phyloP scores from a whole-genome alignment of 306 rosid species.

The Rosa lucieae region DNA sequence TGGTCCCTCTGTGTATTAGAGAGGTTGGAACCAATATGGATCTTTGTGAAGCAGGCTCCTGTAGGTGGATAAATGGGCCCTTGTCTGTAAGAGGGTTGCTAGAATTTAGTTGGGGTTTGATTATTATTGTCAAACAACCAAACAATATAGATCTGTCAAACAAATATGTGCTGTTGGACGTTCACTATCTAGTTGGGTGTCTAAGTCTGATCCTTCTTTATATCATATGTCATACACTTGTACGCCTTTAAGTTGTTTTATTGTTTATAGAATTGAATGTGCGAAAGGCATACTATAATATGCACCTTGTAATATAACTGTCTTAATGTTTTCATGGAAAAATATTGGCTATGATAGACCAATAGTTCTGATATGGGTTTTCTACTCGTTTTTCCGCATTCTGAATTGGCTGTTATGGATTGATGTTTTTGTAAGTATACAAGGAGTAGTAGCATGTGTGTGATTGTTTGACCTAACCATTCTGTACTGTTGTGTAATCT shows the following conservation, averaged over 20 bases:
- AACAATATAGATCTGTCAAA: background rate
- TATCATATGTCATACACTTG: too few species aligned
- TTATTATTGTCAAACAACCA: too few species aligned
- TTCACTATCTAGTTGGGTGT: background rate
- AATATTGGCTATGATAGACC: background rate
- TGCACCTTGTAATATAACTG: too few species aligned
- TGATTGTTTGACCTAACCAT: background rate
- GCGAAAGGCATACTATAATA: too few species aligned
- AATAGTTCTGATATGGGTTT: background rate
- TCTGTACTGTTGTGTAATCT: constrained; percentile 27
- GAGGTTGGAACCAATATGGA: too few species aligned
- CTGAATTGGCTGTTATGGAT: background rate
- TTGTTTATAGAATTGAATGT: background rate
- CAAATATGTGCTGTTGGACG: background rate
- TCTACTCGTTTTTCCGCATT: background rate
- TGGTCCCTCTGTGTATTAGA: too few species aligned
- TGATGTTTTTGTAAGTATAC: background rate
- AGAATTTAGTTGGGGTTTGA: background rate
- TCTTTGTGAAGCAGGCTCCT: background rate
- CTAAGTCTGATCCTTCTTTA: too few species aligned
- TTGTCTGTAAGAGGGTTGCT: background rate
- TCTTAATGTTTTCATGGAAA: too few species aligned
- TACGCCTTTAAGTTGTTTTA: background rate
- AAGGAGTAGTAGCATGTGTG: background rate
- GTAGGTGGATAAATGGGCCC: background rate